Percentiles rank a stretch among this genome's conserved stretches.
These are phyloP conservation scores for Pleurotus citrinopileatus DNA, from an alignment of 768 basidiomycete species.

Conservation along the genomic window DNA sequence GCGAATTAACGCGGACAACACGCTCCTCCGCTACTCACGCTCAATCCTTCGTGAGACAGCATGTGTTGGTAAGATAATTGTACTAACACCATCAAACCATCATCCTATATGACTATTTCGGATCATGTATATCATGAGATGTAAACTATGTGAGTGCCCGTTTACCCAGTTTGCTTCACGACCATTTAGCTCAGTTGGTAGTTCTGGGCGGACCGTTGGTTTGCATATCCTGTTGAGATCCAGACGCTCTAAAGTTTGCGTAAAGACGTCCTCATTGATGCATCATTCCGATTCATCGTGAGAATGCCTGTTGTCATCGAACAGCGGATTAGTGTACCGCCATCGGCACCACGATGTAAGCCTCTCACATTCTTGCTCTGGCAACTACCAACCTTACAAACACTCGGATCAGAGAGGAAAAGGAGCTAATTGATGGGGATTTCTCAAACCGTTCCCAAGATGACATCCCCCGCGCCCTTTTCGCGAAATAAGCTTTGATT, in stretches of 20 bases:
- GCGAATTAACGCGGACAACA: neutral
- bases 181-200: no score
- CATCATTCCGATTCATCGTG: neutral
- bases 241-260: no score
- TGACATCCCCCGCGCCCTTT: neutral
- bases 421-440: neutral
- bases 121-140: no score
- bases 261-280: neutral
- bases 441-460: slow-evolving; percentile 2
- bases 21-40: neutral
- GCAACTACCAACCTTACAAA: neutral
- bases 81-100: neutral
- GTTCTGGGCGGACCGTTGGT: no score
- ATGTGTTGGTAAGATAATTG: neutral
- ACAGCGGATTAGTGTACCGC: neutral
- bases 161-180: no score
- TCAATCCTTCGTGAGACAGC: neutral
- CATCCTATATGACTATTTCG: neutral
- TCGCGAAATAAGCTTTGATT: slow-evolving; percentile 9
- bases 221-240: no score
- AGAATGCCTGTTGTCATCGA: no score
- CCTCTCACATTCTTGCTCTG: neutral
- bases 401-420: neutral
- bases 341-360: neutral
- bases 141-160: no score